phyloP scores from a whole-genome alignment of 1,284 basidiomycete genomes.

The Ustilago cynodontis region DNA sequence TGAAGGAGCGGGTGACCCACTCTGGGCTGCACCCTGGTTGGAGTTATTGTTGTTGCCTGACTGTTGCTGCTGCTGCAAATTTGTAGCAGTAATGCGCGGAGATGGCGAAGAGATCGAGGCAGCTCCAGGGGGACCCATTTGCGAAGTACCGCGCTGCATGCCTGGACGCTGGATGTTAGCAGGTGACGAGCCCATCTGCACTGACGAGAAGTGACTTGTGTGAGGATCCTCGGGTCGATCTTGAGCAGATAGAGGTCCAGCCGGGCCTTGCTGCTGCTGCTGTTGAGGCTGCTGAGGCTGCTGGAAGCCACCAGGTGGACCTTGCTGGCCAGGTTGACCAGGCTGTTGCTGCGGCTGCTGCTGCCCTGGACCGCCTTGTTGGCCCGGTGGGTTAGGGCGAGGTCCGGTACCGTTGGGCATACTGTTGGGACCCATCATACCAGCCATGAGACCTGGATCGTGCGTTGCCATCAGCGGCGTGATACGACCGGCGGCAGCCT shows the following conservation, averaged over 20 bases:
- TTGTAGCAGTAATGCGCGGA: conserved; percentile 39
- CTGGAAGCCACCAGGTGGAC: conserved; percentile 27
- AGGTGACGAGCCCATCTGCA: conserved; percentile 52
- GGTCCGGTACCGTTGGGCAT: conserved; percentile 41
- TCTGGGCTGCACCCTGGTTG: conserved; percentile 12
- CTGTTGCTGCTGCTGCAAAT: conserved; percentile 24
- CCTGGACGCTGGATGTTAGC: conserved; percentile 44
- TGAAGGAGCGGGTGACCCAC: conserved; percentile 32
- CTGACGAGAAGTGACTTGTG: conserved; percentile 38
- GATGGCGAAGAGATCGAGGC: conserved; percentile 53
- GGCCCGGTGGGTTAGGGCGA: conserved; percentile 35
- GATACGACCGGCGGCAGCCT: conserved; percentile 49
- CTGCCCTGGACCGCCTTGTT: conserved; percentile 41
- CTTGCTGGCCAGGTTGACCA: conserved; percentile 28
- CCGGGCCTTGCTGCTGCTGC: conserved; percentile 32
- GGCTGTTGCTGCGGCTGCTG: conserved; percentile 48
- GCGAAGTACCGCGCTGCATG: conserved; percentile 47
- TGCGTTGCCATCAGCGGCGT: conserved; percentile 62
- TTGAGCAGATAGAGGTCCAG: conserved; percentile 41
- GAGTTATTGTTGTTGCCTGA: conserved; percentile 18
- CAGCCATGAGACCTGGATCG: conserved; percentile 60
- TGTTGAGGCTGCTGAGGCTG: conserved; percentile 46
- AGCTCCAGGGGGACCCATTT: conserved; percentile 51
- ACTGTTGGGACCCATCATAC: conserved; percentile 56
- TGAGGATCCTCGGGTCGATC: conserved; percentile 36